Percentiles rank a stretch among this genome's conserved stretches.
phyloP scores from a whole-genome alignment of 208 protist species.

The Porcisia hertigi region DNA sequence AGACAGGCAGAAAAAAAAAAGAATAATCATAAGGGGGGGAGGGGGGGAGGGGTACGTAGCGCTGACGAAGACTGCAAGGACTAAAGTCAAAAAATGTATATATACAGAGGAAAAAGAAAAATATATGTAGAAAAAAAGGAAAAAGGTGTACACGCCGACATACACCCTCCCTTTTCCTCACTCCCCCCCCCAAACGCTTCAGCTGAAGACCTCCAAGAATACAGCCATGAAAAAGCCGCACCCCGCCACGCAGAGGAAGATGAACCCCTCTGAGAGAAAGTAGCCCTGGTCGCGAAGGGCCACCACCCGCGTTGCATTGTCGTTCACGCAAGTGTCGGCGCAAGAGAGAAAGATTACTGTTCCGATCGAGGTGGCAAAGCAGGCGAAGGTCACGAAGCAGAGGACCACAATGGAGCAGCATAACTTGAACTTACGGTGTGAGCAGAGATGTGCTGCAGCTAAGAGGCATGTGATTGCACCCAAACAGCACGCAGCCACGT shows the following conservation, averaged over 20 bases:
- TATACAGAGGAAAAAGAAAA: too few relatives aligned
- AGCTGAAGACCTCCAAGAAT: conserved; percentile 28
- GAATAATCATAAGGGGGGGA: too few relatives aligned
- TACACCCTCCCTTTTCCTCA: too few relatives aligned
- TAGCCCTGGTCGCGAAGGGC: conserved; percentile 16
- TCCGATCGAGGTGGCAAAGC: conserved; percentile 15
- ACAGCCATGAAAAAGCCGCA: conserved; percentile 36
- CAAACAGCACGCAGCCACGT: conserved; percentile 20
- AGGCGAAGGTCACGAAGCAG: conserved; percentile 15
- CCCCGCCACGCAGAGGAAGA: conserved; percentile 24
- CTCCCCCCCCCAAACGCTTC: neutral
- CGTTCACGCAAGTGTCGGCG: conserved; percentile 13
- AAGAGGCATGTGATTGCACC: conserved; percentile 11
- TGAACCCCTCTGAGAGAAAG: conserved; percentile 42
- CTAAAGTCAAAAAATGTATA: too few relatives aligned
- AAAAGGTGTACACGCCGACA: too few relatives aligned
- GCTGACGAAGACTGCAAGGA: too few relatives aligned
- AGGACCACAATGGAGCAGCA: conserved; percentile 32
- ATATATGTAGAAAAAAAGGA: too few relatives aligned
- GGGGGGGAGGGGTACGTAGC: too few relatives aligned
- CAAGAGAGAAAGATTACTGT: conserved; percentile 11
- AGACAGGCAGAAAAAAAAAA: too few relatives aligned
- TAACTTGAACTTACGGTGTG: conserved; percentile 17
- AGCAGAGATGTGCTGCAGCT: conserved; percentile 18
- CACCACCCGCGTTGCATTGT: neutral